These are phyloP conservation scores for Dalbergia cochinchinensis DNA, from an alignment of 306 rosid species.

Conservation along the genomic window DNA sequence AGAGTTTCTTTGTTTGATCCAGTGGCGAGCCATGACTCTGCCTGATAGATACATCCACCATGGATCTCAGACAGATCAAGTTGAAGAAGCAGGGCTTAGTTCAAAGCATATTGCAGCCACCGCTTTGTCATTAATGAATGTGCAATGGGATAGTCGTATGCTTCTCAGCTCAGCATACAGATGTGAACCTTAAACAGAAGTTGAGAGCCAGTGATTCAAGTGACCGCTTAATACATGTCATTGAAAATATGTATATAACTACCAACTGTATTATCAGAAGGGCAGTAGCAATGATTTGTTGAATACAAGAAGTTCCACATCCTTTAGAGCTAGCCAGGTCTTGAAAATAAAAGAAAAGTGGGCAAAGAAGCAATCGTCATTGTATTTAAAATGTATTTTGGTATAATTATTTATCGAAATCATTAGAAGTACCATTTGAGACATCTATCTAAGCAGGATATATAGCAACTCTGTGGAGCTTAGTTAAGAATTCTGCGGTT, in stretches of 20 bases:
- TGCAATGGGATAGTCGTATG: constrained; percentile 42
- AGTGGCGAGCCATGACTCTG: constrained; percentile 70
- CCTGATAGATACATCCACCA: constrained; percentile 78
- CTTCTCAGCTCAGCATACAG: constrained; percentile 43
- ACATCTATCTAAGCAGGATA: not conserved
- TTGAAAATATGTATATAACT: not conserved
- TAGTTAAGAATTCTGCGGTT: not conserved
- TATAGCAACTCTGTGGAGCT: not conserved
- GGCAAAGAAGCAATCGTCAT: not conserved
- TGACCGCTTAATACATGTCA: not conserved
- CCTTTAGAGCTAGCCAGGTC: not conserved
- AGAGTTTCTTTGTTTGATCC: constrained; percentile 24
- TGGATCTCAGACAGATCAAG: constrained; percentile 65
- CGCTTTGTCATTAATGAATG: constrained; percentile 57
- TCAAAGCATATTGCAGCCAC: constrained; percentile 68
- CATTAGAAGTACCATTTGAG: not conserved
- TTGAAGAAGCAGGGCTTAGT: constrained; percentile 63
- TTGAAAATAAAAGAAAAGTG: not conserved
- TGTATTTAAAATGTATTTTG: not conserved
- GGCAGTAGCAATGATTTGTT: not conserved
- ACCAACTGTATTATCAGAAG: not conserved
- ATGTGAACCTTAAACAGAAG: constrained; percentile 6
- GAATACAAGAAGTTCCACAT: not conserved
- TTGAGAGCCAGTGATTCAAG: not conserved
- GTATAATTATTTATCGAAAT: not conserved